Conservation (phyloP, 2,329 filamentous ascomycete genomes). For the Aspergillus spinulosporus region DNA sequence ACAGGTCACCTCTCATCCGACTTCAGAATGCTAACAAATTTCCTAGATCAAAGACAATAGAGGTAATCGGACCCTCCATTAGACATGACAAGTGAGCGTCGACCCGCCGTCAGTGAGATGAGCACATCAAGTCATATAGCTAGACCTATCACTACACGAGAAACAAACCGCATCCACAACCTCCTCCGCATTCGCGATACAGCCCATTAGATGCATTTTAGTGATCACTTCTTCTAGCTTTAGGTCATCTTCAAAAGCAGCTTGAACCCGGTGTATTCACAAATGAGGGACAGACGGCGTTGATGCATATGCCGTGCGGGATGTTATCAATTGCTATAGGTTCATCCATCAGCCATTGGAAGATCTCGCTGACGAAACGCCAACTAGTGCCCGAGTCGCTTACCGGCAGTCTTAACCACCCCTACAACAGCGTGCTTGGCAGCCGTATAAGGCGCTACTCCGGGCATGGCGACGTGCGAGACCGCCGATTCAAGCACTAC, state of each 20-base stretch:
- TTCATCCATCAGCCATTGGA: slow-evolving; percentile 9
- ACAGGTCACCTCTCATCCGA: too few relatives aligned
- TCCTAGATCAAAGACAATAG: too few relatives aligned
- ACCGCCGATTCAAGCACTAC: slow-evolving; percentile 42
- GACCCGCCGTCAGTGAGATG: slow-evolving; percentile 26
- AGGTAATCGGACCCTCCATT: background rate
- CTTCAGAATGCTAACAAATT: too few relatives aligned
- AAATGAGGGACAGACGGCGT: slow-evolving; percentile 35
- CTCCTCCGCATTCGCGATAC: slow-evolving; percentile 32
- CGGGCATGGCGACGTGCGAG: slow-evolving; percentile 37
- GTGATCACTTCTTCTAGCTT: slow-evolving; percentile 17
- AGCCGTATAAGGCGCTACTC: slow-evolving; percentile 39
- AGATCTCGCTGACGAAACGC: too few relatives aligned
- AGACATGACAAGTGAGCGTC: background rate
- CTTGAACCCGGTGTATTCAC: slow-evolving; percentile 31
- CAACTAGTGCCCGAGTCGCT: background rate
- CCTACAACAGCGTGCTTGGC: slow-evolving; percentile 49
- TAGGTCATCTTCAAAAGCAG: slow-evolving; percentile 15
- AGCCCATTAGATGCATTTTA: slow-evolving; percentile 17
- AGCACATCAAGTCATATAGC: slow-evolving; percentile 30
- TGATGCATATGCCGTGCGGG: slow-evolving; percentile 32
- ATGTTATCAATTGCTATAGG: slow-evolving; percentile 29
- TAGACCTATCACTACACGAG: slow-evolving; percentile 25
- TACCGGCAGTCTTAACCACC: slow-evolving; percentile 43
- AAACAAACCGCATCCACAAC: slow-evolving; percentile 33